Base-by-base conservation (phyloP, 352 stramenopile genomes). In the Thalassiosira exigua region DNA sequence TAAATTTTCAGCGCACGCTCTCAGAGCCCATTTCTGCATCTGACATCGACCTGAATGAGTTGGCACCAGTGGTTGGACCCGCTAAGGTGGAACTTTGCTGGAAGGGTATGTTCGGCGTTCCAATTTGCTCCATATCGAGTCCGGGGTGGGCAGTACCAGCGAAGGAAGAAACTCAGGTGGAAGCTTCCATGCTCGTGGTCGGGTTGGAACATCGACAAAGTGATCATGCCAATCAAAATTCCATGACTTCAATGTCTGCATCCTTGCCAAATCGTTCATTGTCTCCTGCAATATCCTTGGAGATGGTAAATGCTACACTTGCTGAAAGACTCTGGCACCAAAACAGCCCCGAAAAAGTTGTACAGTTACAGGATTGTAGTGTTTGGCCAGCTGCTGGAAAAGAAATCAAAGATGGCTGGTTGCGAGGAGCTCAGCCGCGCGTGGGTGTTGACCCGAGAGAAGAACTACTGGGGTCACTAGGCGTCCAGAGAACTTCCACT, bases 231-330 rank as follows among this genome's bases (percentile, higher is more conserved):
- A 69, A 17, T 22, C 54, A 65, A 68, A 54, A 41, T 68, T 22
- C 2, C 22, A 51, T 62, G 48, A 50, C 26, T 36, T 14, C 54
- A 51, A 62, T 29, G 32, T 17, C 27, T 32, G n/a, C 41, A 46
- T 14, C 36, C 26, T 21, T 73, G 17, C 7, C 59, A 22, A 21
- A 58, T 36, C 32, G 41, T 36, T 61, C 65, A 24, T 68, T 79
- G 22, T 76, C 75, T 62, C 76, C 76, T 42, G 61, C 76, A 27
- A 67, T 84, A 44, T 84, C 76, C 24, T 39, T 84, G n/a, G 76
- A 84, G 46, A 52, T 84, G 1, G 69, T 84, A 32, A 65, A 80
- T 65, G 19, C 58, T 17, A 42, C 58, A 3, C 36, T 80, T 30
- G 69, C 29, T 36, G 44, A 84, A 69, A 39, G 32, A 22, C 21